A percentile compares a stretch with the other conserved stretches of the same genome.
Conservation (phyloP, 495 filamentous ascomycete genomes). For the Neurospora sp. region DNA sequence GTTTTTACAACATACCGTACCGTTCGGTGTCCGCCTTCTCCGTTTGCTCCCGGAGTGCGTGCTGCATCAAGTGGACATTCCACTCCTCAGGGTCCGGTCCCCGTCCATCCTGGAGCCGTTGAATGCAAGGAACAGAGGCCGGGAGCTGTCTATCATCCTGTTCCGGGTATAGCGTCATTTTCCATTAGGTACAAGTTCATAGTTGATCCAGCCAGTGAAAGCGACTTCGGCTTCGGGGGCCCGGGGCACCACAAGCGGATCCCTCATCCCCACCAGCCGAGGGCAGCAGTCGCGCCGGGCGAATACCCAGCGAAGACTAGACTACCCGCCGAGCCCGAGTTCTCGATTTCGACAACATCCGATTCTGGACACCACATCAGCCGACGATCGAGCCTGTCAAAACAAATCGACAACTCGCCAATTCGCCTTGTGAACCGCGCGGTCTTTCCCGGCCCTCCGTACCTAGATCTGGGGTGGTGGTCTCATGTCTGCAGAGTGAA, state of each 20-base stretch:
- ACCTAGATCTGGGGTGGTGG: slow-evolving; percentile 15
- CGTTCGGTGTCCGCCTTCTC: neutral
- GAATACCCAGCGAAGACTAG: neutral
- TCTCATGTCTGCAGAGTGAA: slow-evolving; percentile 16
- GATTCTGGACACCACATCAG: slow-evolving; percentile 18
- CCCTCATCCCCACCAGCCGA: neutral
- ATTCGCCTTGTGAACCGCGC: neutral
- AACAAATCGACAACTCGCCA: neutral
- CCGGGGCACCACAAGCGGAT: neutral
- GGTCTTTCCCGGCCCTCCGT: slow-evolving; percentile 4
- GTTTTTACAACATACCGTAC: neutral
- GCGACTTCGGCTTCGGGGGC: neutral
- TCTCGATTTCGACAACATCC: slow-evolving; percentile 13
- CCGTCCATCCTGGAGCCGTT: neutral
- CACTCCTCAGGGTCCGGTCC: neutral
- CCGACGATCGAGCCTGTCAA: slow-evolving; percentile 6
- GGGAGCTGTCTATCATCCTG: neutral
- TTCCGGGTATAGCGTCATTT: neutral
- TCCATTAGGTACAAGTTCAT: neutral
- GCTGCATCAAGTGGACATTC: neutral
- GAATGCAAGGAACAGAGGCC: neutral
- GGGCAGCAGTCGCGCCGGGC: neutral
- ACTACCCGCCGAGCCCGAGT: neutral
- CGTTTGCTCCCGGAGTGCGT: neutral
- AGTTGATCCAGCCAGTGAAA: neutral